Percentiles rank a stretch among this genome's conserved stretches.
Evolutionary conservation across 345 rosid genomes (phyloP).

Genomic region (Acer campestre): DNA sequence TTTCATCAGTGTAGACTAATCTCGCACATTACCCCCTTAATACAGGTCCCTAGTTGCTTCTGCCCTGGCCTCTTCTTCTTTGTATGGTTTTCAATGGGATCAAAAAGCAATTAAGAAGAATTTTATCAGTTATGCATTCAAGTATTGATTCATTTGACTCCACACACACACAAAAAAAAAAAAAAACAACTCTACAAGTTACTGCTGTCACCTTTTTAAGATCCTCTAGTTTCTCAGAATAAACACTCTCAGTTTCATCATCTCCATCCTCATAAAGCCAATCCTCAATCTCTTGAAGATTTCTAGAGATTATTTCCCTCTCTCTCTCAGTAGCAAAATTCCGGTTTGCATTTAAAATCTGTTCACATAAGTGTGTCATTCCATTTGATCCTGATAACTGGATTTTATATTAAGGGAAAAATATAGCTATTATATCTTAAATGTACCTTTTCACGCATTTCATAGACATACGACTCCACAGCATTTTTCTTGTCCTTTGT

Average conservation of each 20-base stretch:
- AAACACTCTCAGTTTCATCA: conserved; percentile 73
- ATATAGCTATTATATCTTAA: neutral
- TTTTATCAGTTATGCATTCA: neutral
- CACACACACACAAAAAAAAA: too few relatives aligned
- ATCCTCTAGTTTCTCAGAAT: conserved; percentile 54
- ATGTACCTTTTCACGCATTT: conserved; percentile 79
- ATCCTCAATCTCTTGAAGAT: conserved; percentile 75
- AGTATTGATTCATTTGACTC: conserved; percentile 3
- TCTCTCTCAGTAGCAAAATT: conserved; percentile 59
- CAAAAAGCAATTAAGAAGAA: conserved; percentile 49
- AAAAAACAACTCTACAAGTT: neutral
- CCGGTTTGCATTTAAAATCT: conserved; percentile 66
- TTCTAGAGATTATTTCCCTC: conserved; percentile 59
- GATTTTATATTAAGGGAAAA: neutral
- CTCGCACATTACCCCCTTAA: neutral
- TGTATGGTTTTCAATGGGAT: conserved; percentile 62
- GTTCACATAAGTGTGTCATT: conserved; percentile 14
- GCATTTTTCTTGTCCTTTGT: conserved; percentile 78
- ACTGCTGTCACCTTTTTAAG: conserved; percentile 56
- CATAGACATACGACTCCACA: conserved; percentile 79
- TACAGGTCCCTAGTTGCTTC: conserved; percentile 55
- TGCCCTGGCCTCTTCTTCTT: conserved; percentile 63
- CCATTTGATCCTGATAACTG: neutral
- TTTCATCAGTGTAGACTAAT: conserved; percentile 17
- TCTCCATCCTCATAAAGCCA: conserved; percentile 86